Conservation (phyloP, 441 rosid genomes). For the Eutrema salsugineum region DNA sequence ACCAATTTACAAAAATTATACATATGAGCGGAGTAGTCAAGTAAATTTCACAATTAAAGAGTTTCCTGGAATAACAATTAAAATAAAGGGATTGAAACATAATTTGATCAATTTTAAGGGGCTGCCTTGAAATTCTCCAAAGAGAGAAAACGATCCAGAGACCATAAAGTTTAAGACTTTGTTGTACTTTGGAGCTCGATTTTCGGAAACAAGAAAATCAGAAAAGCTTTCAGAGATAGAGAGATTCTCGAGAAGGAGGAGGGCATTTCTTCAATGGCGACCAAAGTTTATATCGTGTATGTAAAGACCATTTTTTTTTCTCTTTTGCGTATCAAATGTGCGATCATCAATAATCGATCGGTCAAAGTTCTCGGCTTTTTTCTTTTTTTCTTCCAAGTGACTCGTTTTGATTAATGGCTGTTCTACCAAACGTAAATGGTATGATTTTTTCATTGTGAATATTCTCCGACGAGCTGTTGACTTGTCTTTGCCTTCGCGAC, state of each 20-base stretch:
- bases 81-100: background rate
- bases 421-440: background rate
- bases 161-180: background rate
- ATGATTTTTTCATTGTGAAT: background rate
- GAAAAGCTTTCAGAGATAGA: background rate
- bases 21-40: too few species aligned
- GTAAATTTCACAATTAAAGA: background rate
- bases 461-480: background rate
- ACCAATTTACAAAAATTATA: too few species aligned
- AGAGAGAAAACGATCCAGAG: background rate
- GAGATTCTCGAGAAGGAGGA: background rate
- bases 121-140: background rate
- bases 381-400: background rate
- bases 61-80: background rate
- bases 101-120: background rate
- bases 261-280: conserved; percentile 44
- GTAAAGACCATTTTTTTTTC: conserved; percentile 8
- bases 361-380: background rate
- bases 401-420: background rate
- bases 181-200: background rate
- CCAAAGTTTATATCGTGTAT: conserved; percentile 73
- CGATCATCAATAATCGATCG: background rate
- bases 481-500: background rate
- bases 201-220: background rate
- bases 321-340: background rate